Evolutionary conservation across 345 rosid species (phyloP), one percentile per base, ranked within the genome.

Genomic region (Gossypium australe): DNA sequence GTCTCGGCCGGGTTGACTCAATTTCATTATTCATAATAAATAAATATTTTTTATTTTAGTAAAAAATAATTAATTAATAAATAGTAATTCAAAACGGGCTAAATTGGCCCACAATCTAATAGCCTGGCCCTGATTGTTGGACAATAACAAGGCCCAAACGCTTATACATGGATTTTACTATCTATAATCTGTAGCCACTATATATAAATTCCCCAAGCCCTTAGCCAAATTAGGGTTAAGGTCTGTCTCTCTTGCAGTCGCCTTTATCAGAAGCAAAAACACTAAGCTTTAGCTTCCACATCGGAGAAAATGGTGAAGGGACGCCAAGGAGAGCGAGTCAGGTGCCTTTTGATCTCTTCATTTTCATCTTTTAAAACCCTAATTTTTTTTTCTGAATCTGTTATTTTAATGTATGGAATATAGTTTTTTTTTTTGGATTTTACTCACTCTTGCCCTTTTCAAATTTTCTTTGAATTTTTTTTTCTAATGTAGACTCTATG

Each of bases 321-420:
- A 25, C 93, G 98, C 65, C 93, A 92, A 80, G 98, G 98, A 80
- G 98, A 94, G 85, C 84, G 94, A 77, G 92, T 94, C 84, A 88
- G 98, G 97, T 93, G 2, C 5, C 2, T 2, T 48, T 34, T 60
- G 44, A 59, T 49, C 60, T 24, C 20, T 53, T 29, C 2, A 38
- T 45, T n/a, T n/a, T 64, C 1, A 8, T 1, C 43, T 20, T 29
- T 62, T 24, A 2, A 6, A 51, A 6, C 0, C 6, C 56, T 20
- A 5, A 0, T 12, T 18, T 1, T 24, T 29, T 27, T 29, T 65
- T 14, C 16, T 5, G 41, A 14, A 13, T 38, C 60, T 45, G 10
- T 51, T 68, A 17, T 71, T 71, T 75, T 29, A 3, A 29, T 24
- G 2, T 0, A 22, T 67, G 71, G 1, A 4, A 25, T 14, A 9